Evolutionary conservation across 495 filamentous ascomycete species (phyloP).

Genomic region (Viridothelium virens): DNA sequence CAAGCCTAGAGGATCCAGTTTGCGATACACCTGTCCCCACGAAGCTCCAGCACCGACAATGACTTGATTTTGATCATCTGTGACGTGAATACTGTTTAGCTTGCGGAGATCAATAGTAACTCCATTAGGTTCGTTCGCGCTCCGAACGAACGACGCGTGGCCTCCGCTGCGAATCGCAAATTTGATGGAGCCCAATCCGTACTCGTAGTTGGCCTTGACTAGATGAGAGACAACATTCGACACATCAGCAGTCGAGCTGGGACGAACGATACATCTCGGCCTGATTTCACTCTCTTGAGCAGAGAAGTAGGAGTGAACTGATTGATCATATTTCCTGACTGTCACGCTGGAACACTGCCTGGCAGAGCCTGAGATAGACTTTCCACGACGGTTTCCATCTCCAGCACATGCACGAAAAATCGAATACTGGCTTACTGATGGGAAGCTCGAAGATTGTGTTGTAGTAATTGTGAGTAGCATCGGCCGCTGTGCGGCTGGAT

Average conservation of each 20-base stretch:
- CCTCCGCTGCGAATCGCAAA: constrained; percentile 2
- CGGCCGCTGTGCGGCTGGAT: no score
- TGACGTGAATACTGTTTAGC: constrained; percentile 41
- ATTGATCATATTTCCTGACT: not conserved
- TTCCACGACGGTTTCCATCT: not conserved
- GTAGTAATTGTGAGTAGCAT: no score
- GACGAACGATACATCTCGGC: not conserved
- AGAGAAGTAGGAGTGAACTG: not conserved
- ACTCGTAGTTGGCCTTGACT: not conserved
- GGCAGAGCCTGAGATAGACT: not conserved
- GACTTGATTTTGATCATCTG: constrained; percentile 31
- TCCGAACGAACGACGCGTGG: not conserved
- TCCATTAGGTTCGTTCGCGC: not conserved
- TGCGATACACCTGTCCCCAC: constrained; percentile 25
- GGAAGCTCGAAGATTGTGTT: no score
- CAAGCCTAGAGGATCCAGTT: constrained; percentile 15
- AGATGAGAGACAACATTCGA: not conserved
- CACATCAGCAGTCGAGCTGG: not conserved
- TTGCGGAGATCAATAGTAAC: constrained; percentile 41
- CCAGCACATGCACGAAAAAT: no score
- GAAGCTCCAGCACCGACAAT: constrained; percentile 23
- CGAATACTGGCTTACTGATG: no score
- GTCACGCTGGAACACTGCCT: not conserved
- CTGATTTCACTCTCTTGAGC: not conserved
- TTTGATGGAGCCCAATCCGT: not conserved